phyloP scores from a whole-genome alignment of 371 early-diverging fungal genomes.

The Circinella umbellata region DNA sequence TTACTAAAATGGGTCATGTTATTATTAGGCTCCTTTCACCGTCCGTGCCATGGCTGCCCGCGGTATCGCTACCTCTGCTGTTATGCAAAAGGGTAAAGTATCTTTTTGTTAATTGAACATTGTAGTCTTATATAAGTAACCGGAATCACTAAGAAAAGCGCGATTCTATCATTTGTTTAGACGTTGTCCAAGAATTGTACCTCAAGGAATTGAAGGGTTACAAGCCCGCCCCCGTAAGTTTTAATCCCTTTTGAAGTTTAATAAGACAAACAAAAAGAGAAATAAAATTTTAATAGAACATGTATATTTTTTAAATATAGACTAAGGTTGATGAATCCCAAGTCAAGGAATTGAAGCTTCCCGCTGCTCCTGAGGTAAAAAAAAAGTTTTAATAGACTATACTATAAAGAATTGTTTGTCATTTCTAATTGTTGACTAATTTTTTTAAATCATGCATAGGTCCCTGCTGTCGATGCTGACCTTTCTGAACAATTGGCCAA shows the following conservation, averaged over 20 bases:
- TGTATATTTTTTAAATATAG: conserved; percentile 23
- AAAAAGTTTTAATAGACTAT: neutral
- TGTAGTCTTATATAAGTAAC: neutral
- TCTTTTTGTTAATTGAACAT: neutral
- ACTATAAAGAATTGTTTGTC: no score
- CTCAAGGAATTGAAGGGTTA: conserved; percentile 59
- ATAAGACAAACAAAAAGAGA: neutral
- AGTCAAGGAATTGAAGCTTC: conserved; percentile 59
- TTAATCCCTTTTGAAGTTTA: neutral
- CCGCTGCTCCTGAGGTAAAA: conserved; percentile 53
- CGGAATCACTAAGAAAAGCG: neutral
- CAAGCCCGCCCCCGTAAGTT: conserved; percentile 56
- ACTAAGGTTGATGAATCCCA: conserved; percentile 43
- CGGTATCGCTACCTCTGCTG: conserved; percentile 42
- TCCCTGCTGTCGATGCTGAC: conserved; percentile 49
- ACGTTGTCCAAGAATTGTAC: conserved; percentile 56
- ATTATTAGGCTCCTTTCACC: conserved; percentile 23
- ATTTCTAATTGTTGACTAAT: neutral
- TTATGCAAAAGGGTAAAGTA: conserved; percentile 52
- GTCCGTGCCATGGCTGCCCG: conserved; percentile 48
- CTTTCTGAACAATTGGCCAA: conserved; percentile 51
- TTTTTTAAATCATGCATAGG: conserved; percentile 22
- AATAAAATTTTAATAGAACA: neutral
- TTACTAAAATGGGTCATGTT: neutral
- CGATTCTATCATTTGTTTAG: conserved; percentile 21